Conservation (phyloP, 495 filamentous ascomycete species). For the Stereocaulon alpinum region DNA sequence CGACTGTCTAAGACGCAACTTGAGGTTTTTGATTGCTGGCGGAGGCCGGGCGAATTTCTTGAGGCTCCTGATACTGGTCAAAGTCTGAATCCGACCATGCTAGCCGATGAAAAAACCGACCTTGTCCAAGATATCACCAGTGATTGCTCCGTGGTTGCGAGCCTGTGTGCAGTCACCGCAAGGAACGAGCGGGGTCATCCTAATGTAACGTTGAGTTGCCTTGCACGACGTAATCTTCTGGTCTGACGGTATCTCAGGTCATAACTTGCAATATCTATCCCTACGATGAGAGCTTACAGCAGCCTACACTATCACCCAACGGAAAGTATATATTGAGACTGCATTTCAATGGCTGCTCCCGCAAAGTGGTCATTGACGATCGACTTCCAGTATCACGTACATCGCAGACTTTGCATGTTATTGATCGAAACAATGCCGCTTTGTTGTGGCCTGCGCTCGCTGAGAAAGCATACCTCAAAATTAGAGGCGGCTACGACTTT, state of each 20-base stretch:
- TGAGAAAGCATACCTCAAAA: conserved; percentile 97
- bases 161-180: conserved; percentile 74
- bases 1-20: conserved; percentile 61
- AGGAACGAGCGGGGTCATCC: conserved; percentile 49
- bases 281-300: conserved; percentile 43
- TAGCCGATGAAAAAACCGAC: conserved; percentile 47
- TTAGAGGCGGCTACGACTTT: conserved; percentile 93
- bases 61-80: conserved; percentile 8
- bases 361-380: conserved; percentile 84
- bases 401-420: conserved; percentile 66
- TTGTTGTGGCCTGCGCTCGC: conserved; percentile 87
- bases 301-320: conserved; percentile 53
- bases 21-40: conserved; percentile 70
- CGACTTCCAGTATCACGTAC: conserved; percentile 72
- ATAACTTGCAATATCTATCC: conserved; percentile 65
- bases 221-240: neutral
- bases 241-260: conserved; percentile 40
- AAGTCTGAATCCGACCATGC: conserved; percentile 39
- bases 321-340: conserved; percentile 89
- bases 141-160: conserved; percentile 95
- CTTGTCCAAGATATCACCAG: conserved; percentile 89
- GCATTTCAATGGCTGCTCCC: conserved; percentile 89
- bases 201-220: conserved; percentile 34
- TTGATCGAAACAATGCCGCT: conserved; percentile 67
- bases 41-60: conserved; percentile 53